These are phyloP conservation scores for Cutaneotrichosporon cutaneum DNA, from an alignment of 1,284 basidiomycete genomes.

Conservation along the genomic window DNA sequence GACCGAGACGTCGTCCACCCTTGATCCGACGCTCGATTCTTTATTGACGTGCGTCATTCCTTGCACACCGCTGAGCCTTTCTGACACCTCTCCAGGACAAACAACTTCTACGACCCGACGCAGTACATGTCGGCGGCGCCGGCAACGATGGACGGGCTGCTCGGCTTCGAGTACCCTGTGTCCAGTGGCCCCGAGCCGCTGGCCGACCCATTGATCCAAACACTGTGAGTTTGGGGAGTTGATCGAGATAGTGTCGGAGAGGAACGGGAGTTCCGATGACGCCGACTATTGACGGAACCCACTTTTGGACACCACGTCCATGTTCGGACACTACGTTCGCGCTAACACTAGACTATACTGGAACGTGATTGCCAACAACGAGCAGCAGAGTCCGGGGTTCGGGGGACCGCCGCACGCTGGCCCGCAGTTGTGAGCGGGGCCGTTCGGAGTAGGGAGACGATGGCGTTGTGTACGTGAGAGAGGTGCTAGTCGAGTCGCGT, in stretches of 20 bases:
- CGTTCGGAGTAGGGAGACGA: no score
- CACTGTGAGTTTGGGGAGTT: slow-evolving; percentile 17
- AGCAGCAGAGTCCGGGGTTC: slow-evolving; percentile 9
- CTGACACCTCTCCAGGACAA: neutral
- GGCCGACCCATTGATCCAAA: slow-evolving; percentile 25
- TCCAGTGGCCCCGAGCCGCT: slow-evolving; percentile 8
- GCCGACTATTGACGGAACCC: neutral
- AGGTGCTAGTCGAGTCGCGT: neutral
- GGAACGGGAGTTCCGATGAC: slow-evolving; percentile 8
- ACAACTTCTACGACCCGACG: slow-evolving; percentile 12
- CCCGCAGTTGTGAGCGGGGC: slow-evolving; percentile 13
- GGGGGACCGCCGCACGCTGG: slow-evolving; percentile 1
- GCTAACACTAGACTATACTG: slow-evolving; percentile 23
- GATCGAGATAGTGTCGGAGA: neutral
- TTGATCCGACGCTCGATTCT: slow-evolving; percentile 4
- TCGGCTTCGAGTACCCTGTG: slow-evolving; percentile 22
- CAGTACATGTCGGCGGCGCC: slow-evolving; percentile 6
- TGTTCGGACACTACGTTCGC: no score
- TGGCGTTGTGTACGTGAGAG: neutral
- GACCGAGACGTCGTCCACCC: neutral
- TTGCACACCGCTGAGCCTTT: neutral
- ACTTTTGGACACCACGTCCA: slow-evolving; percentile 59
- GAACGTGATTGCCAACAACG: slow-evolving; percentile 23
- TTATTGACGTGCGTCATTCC: slow-evolving; percentile 5
- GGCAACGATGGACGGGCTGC: slow-evolving; percentile 13